Base-by-base conservation (phyloP, 805 yeast species). In the Metschnikowia koreensis region DNA sequence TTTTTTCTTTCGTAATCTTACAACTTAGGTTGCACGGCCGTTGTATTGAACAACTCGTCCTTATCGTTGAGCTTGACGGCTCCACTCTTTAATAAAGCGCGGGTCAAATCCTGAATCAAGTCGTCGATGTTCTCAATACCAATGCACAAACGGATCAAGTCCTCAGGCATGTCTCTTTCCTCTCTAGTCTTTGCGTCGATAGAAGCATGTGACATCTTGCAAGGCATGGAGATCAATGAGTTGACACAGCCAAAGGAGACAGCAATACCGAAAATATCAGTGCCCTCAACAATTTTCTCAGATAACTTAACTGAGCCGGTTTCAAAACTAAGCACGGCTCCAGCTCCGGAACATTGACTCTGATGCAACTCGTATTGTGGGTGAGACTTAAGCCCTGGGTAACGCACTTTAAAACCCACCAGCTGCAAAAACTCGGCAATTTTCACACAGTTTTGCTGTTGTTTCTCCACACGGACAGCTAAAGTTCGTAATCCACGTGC, bases 191-290 rank as follows among this genome's bases (percentile, higher is more conserved):
- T 82, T 27, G 91, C 86, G 60, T 91, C 97, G 56, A 92, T 92
- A 2, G 97, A 86, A n/a, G 97, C 97, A 66, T 92, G 98, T 7
- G 97, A 89, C 97, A 92, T 92, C 68, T 82, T 81, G 69, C 97
- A 89, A 13, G 98, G 98, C 84, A 92, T 81, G 38, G 97, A 89
- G 52, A 92, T 89, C 65, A 92, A 77, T 15, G 96, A 88, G 74
- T 90, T 89, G 54, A 93, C 97, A 67, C 96, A 87, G 22, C 98
- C 98, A 70, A 92, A 92, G 10, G 96, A 87, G 8, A 92, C 97
- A 7, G 96, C 89, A 57, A 92, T 89, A 38, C 92, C 89, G 74
- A 87, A 92, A 38, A 93, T 75, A 51, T 84, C 81, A 22, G 93
- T 83, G 43, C 79, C 74, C 59, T 88, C 93, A 27, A 91, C 91